phyloP scores from a whole-genome alignment of 225 moss, liverwort and hornwort species.

The Sphagnum contortum region DNA sequence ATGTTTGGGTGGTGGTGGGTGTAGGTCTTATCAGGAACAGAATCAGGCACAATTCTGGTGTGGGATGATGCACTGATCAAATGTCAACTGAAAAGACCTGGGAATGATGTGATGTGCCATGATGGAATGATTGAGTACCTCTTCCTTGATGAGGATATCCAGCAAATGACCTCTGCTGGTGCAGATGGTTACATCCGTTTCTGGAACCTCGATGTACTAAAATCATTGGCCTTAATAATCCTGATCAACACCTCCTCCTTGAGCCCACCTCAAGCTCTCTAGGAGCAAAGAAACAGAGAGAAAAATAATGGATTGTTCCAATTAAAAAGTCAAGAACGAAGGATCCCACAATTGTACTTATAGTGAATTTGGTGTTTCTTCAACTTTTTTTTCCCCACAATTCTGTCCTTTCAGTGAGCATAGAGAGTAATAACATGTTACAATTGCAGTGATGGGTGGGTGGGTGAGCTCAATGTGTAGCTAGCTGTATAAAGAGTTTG shows the following conservation, averaged over 20 bases:
- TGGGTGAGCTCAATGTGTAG: too few relatives aligned
- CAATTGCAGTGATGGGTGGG: too few relatives aligned
- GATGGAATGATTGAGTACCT: constrained; percentile 86
- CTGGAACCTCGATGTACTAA: constrained; percentile 84
- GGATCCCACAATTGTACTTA: too few relatives aligned
- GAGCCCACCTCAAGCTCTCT: neutral
- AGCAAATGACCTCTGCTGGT: constrained; percentile 77
- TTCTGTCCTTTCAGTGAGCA: too few relatives aligned
- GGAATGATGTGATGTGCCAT: constrained; percentile 57
- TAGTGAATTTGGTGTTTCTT: too few relatives aligned
- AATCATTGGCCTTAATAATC: neutral
- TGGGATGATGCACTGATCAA: constrained; percentile 98
- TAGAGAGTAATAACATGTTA: too few relatives aligned
- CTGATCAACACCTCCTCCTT: neutral
- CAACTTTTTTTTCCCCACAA: too few relatives aligned
- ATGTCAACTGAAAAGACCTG: constrained; percentile 88
- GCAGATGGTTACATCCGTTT: constrained; percentile 87
- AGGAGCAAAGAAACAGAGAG: too few relatives aligned
- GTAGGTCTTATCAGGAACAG: constrained; percentile 93
- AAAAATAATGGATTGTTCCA: too few relatives aligned
- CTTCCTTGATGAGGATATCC: constrained; percentile 52
- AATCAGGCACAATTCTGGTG: constrained; percentile 75
- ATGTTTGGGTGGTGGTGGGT: neutral
- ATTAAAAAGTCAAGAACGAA: too few relatives aligned
- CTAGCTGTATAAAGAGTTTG: too few relatives aligned